Base-by-base conservation (phyloP, 108 stramenopile genomes). In the Skeletonema menzelii region DNA sequence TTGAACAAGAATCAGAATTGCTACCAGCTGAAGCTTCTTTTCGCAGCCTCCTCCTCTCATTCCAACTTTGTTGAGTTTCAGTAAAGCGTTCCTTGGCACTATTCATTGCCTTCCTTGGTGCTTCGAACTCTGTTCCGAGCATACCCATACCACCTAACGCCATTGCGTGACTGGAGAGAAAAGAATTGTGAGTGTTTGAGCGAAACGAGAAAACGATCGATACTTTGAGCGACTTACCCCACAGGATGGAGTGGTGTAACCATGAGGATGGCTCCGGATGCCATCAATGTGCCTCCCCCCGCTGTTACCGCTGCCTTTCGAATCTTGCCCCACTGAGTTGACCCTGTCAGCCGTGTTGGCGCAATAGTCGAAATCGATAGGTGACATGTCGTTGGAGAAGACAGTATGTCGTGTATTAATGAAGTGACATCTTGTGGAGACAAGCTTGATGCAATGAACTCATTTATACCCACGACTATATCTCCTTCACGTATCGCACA, bases 81-180 rank as follows among this genome's bases (percentile, higher is more conserved):
- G 24, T 47, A 27, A 40, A 65, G 27, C 26, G 65, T 65, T 65
- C 44, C 47, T 65, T 65, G 42, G 65, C 65, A 13, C 24, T 28
- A 24, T 65, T 28, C 34, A 70, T 47, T 12, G 67, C 76, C 27
- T 63, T 66, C 46, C 31, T 63, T 17, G 85, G 82, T 46, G 53
- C 70, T 11, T 83, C 78, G 55, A 72, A 85, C 55, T 85, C 82
- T 2, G 76, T 84, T 14, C 76, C 75, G 30, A 86, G 40, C 0
- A 86, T 68, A 22, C 75, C 79, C 13, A 80, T 63, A 1, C 85
- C 85, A 8, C 82, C 82, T 47, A 86, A 71, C 0, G 82, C 82
- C 82, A 86, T 75, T 60, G 85, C 85, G 22, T 86, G 85, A 0
- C n/a, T n/a, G n/a, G n/a, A n/a, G n/a, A n/a, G n/a, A n/a, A n/a